These are phyloP conservation scores for Spergularia azorica DNA, from an alignment of 179 eudicot species.

Conservation along the genomic window DNA sequence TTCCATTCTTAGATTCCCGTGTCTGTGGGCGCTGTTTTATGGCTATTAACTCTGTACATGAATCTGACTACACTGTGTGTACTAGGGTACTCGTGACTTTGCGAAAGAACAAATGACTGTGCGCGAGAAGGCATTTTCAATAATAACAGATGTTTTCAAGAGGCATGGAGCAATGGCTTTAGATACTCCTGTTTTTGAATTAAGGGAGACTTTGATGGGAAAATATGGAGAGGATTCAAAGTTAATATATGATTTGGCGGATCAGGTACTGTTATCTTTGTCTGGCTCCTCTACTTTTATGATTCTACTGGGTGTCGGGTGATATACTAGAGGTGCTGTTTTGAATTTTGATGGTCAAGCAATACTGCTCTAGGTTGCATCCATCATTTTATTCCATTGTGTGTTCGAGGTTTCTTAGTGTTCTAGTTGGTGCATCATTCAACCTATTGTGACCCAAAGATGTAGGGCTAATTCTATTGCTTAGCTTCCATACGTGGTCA, in stretches of 20 bases:
- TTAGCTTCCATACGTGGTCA: too few relatives aligned
- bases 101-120: slow-evolving; percentile 92
- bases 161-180: slow-evolving; percentile 93
- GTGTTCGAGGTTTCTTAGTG: neutral
- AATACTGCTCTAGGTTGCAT: neutral
- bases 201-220: slow-evolving; percentile 92
- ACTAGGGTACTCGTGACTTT: slow-evolving; percentile 96
- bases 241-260: slow-evolving; percentile 95
- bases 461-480: too few relatives aligned
- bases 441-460: neutral
- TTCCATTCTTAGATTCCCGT: slow-evolving; percentile 3
- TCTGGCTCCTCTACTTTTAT: neutral
- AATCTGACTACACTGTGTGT: slow-evolving; percentile 20
- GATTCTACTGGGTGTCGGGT: neutral
- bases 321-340: neutral
- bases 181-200: slow-evolving; percentile 96
- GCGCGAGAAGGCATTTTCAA: slow-evolving; percentile 78
- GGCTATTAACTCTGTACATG: neutral
- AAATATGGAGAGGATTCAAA: slow-evolving; percentile 99
- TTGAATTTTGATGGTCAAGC: neutral
- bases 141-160: slow-evolving; percentile 72
- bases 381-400: neutral
- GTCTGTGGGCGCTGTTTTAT: neutral
- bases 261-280: slow-evolving; percentile 59
- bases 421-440: neutral